These are phyloP conservation scores for Alternaria sp. DNA, from an alignment of 2,329 filamentous ascomycete species.

Conservation along the genomic window DNA sequence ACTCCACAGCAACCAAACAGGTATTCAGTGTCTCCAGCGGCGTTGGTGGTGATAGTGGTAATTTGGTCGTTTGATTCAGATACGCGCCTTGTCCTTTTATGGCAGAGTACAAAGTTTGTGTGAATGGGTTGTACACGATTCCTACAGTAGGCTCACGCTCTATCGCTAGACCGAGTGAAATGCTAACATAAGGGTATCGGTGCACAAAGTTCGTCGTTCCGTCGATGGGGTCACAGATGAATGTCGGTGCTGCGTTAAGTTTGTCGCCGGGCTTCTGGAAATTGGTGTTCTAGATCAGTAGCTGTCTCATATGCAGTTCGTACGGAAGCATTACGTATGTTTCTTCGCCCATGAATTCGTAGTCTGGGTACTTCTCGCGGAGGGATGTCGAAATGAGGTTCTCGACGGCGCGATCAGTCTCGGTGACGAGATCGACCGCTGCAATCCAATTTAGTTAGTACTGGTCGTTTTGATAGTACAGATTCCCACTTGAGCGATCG, in stretches of 20 bases:
- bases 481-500: background rate
- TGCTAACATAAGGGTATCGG: slow-evolving; percentile 75
- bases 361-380: slow-evolving; percentile 61
- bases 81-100: slow-evolving; percentile 74
- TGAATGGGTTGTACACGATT: slow-evolving; percentile 83
- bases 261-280: slow-evolving; percentile 62
- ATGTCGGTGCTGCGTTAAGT: slow-evolving; percentile 74
- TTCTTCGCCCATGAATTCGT: slow-evolving; percentile 61
- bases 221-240: slow-evolving; percentile 84
- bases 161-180: slow-evolving; percentile 77
- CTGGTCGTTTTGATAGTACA: background rate
- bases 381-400: slow-evolving; percentile 63
- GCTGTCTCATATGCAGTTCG: no score
- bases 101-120: slow-evolving; percentile 72
- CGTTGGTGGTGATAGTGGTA: slow-evolving; percentile 62
- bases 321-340: slow-evolving; percentile 60
- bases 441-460: background rate
- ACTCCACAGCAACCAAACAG: slow-evolving; percentile 75
- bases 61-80: slow-evolving; percentile 43
- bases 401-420: slow-evolving; percentile 70
- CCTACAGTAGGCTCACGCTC: slow-evolving; percentile 70
- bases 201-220: slow-evolving; percentile 85
- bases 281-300: no score
- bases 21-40: slow-evolving; percentile 68
- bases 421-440: slow-evolving; percentile 69